phyloP scores from a whole-genome alignment of 2,329 filamentous ascomycete species.

The Aspergillus glaucus region DNA sequence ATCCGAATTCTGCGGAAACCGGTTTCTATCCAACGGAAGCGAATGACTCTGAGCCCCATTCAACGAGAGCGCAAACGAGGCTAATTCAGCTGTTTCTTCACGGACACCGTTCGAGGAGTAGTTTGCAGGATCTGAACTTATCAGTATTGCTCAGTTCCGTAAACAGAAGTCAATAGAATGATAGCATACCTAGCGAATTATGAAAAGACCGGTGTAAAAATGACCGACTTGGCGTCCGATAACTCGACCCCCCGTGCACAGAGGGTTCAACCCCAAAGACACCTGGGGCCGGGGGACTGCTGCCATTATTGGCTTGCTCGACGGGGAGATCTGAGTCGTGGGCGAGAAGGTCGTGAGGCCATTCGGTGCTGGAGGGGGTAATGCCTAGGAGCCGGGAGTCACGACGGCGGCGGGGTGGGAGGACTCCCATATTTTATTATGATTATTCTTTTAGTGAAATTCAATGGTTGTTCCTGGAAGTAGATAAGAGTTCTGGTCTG shows the following conservation, averaged over 20 bases:
- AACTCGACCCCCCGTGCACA: constrained; percentile 25
- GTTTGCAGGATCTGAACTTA: constrained; percentile 60
- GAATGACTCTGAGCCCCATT: constrained; percentile 16
- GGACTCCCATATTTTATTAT: constrained; percentile 19
- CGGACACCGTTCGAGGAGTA: constrained; percentile 71
- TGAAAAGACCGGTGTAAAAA: constrained; percentile 43
- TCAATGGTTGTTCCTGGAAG: too few species aligned
- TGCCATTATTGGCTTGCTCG: constrained; percentile 21
- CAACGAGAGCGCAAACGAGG: constrained; percentile 66
- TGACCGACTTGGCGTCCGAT: constrained; percentile 37
- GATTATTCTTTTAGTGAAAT: background rate
- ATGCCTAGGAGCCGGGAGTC: constrained; percentile 15
- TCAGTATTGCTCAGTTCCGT: background rate
- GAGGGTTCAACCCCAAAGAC: constrained; percentile 21
- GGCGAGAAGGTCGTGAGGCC: constrained; percentile 7
- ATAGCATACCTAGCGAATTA: constrained; percentile 30
- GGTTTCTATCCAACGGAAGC: constrained; percentile 17
- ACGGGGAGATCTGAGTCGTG: constrained; percentile 11
- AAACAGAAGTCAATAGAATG: background rate
- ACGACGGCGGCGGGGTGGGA: constrained; percentile 24
- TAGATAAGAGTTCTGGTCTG: background rate
- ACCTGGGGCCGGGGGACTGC: constrained; percentile 21
- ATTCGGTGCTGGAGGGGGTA: background rate
- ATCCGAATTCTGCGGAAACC: constrained; percentile 24
- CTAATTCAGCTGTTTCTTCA: constrained; percentile 80